These are phyloP conservation scores for Curvularia sp. DNA, from an alignment of 2,329 filamentous ascomycete species.

Conservation along the genomic window DNA sequence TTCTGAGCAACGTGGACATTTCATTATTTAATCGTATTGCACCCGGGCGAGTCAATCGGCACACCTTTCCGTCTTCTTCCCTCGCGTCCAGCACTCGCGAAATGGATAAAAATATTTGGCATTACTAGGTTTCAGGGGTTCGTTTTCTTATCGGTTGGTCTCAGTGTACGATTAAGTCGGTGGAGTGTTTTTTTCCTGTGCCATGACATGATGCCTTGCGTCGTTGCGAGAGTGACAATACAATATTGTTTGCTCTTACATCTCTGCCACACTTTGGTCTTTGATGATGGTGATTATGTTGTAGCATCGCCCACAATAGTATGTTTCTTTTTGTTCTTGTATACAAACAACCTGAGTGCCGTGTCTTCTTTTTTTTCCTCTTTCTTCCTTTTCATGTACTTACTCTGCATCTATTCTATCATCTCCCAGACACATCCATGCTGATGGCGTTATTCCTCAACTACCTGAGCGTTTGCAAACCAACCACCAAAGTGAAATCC, in stretches of 20 bases:
- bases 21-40: constrained; percentile 4
- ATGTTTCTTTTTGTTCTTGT: too few species aligned
- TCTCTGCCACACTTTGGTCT: background rate
- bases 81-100: background rate
- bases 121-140: constrained; percentile 6
- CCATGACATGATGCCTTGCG: background rate
- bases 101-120: constrained; percentile 8
- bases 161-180: constrained; percentile 3
- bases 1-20: constrained; percentile 10
- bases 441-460: too few species aligned
- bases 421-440: too few species aligned
- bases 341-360: background rate
- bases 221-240: background rate
- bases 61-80: constrained; percentile 5
- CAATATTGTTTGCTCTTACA: background rate
- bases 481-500: too few species aligned
- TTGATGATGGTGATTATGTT: background rate
- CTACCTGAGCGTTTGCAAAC: too few species aligned
- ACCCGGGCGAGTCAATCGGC: constrained; percentile 3
- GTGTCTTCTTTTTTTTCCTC: too few species aligned
- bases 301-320: background rate
- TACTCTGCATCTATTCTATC: too few species aligned
- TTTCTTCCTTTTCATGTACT: too few species aligned
- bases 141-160: background rate
- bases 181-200: background rate